Conservation (phyloP, 1,284 basidiomycete species). For the Ceratobasidium sp. region DNA sequence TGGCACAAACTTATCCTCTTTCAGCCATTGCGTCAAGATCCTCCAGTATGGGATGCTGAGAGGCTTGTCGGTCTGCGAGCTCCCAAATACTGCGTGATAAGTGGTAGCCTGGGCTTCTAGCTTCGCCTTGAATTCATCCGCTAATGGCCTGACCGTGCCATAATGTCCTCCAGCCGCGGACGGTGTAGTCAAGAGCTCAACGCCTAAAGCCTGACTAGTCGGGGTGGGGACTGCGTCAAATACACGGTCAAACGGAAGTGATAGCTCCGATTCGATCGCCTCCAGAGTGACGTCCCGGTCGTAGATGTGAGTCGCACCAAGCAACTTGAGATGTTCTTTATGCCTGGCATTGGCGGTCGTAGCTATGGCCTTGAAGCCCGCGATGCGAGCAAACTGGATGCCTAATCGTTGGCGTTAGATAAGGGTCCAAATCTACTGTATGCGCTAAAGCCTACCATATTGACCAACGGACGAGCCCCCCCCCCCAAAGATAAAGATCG, state of each 20-base stretch:
- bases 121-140: background rate
- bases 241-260: conserved; percentile 44
- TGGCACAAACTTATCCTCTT: conserved; percentile 8
- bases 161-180: background rate
- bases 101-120: background rate
- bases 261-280: conserved; percentile 47
- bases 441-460: background rate
- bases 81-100: background rate
- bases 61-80: background rate
- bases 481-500: conserved; percentile 37
- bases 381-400: conserved; percentile 44
- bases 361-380: conserved; percentile 48
- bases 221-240: background rate
- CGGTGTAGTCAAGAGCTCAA: conserved; percentile 6
- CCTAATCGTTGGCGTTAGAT: conserved; percentile 14
- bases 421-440: background rate
- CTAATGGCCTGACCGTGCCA: background rate
- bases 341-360: conserved; percentile 57
- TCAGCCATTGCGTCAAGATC: background rate
- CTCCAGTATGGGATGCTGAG: conserved; percentile 11
- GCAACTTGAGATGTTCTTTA: conserved; percentile 54
- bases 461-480: conserved; percentile 39
- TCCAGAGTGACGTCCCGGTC: conserved; percentile 53
- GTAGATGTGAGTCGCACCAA: conserved; percentile 63
- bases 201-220: background rate